Conservation (phyloP, 108 stramenopile genomes). For the Aurantiochytrium sp. region DNA sequence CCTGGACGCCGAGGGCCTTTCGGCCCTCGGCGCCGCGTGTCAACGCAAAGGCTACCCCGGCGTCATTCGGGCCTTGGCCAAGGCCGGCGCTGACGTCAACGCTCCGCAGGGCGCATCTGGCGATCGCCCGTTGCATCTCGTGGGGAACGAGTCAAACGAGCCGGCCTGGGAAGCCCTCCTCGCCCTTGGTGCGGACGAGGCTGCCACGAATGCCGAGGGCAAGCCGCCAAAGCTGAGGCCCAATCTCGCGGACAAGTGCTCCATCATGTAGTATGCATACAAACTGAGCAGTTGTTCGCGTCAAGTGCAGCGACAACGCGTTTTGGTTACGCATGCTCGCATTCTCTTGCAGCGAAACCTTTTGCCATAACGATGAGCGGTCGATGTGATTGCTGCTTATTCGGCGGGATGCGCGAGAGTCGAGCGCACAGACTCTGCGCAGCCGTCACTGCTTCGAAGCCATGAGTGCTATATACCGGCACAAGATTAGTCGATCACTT, state of each 20-base stretch:
- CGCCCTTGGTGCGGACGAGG: neutral
- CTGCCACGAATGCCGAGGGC: neutral
- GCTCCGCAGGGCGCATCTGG: neutral
- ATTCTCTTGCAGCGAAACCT: too few relatives aligned
- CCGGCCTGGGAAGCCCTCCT: neutral
- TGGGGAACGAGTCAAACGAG: conserved; percentile 1
- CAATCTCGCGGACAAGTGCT: conserved; percentile 26
- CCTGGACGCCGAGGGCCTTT: neutral
- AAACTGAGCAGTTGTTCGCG: neutral
- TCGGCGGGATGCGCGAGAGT: too few relatives aligned
- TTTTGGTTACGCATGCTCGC: too few relatives aligned
- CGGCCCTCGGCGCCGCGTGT: neutral
- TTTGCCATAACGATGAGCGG: too few relatives aligned
- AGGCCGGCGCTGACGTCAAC: neutral
- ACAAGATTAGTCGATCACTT: too few relatives aligned
- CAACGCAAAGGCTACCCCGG: neutral
- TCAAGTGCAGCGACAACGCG: too few relatives aligned
- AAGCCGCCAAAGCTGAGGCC: conserved; percentile 23
- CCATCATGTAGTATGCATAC: neutral
- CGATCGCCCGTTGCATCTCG: neutral
- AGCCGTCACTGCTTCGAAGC: too few relatives aligned
- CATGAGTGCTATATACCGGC: too few relatives aligned
- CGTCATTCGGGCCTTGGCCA: neutral
- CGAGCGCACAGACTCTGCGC: too few relatives aligned
- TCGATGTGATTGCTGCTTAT: too few relatives aligned